phyloP scores from a whole-genome alignment of 1,284 basidiomycete species.

The Xerocomus amazonicus region DNA sequence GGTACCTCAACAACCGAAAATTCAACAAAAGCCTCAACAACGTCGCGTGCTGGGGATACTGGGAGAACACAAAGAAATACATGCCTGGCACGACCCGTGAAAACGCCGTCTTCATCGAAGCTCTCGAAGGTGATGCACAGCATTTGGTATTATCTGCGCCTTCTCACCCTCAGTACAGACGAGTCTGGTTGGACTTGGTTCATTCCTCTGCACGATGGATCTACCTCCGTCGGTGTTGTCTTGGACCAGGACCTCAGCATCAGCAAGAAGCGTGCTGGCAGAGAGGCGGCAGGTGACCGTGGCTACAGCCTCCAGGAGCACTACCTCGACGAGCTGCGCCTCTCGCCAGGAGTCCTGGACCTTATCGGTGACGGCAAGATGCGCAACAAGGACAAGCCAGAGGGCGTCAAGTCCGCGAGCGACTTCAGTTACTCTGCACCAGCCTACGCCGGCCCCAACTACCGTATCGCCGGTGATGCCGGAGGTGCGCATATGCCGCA shows the following conservation, averaged over 20 bases:
- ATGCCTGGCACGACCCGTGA: slow-evolving; percentile 1
- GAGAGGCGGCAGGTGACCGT: not conserved
- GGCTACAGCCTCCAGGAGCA: not conserved
- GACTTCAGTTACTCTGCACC: slow-evolving; percentile 4
- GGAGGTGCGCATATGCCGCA: not conserved
- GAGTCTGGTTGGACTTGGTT: slow-evolving; percentile 1
- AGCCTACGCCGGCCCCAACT: not conserved
- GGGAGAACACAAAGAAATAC: slow-evolving; percentile 1
- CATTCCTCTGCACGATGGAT: not conserved
- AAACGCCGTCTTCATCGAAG: not conserved
- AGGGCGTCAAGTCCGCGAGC: slow-evolving; percentile 1
- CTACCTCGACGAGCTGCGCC: not conserved
- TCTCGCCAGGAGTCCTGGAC: not conserved
- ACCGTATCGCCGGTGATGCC: not conserved
- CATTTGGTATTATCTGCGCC: not conserved
- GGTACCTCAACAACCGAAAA: slow-evolving; percentile 1
- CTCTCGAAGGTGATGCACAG: not conserved
- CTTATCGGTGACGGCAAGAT: not conserved
- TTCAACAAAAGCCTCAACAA: slow-evolving; percentile 3
- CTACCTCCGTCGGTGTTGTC: not conserved
- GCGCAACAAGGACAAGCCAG: not conserved
- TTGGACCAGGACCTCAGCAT: slow-evolving; percentile 3
- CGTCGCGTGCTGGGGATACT: slow-evolving; percentile 4
- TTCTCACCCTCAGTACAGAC: not conserved
- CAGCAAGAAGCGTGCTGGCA: slow-evolving; percentile 1